phyloP scores from a whole-genome alignment of 2,329 filamentous ascomycete species.

The Endocalyx cinctus region DNA sequence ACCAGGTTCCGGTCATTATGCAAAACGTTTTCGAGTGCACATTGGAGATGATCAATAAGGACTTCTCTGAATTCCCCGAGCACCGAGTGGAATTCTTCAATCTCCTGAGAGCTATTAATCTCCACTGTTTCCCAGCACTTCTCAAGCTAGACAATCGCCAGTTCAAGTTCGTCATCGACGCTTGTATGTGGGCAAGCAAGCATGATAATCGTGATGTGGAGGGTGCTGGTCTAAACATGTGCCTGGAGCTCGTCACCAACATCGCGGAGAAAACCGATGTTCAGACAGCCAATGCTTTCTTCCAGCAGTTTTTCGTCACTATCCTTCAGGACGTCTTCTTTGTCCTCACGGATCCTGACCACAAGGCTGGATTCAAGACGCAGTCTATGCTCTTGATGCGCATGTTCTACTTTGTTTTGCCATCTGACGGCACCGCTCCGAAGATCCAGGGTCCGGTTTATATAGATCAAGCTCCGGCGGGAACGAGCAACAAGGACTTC shows the following conservation, averaged over 20 bases:
- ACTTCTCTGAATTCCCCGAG: conserved; percentile 98
- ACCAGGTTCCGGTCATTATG: conserved; percentile 96
- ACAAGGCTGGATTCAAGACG: conserved; percentile 98
- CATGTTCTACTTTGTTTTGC: conserved; percentile 93
- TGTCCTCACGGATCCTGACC: conserved; percentile 92
- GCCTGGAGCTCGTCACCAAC: conserved; percentile 93
- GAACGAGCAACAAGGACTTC: conserved; percentile 88
- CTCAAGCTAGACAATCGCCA: conserved; percentile 92
- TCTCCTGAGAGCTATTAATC: conserved; percentile 88
- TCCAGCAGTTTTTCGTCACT: conserved; percentile 93
- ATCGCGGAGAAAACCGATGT: conserved; percentile 89
- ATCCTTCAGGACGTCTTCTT: conserved; percentile 99
- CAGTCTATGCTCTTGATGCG: conserved; percentile 90
- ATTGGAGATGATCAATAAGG: conserved; percentile 99
- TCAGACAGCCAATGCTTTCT: conserved; percentile 87
- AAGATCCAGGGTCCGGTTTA: conserved; percentile 95
- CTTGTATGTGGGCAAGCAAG: conserved; percentile 99
- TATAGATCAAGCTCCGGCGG: conserved; percentile 74
- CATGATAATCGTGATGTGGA: conserved; percentile 98
- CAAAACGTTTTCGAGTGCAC: conserved; percentile 98
- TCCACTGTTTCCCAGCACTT: conserved; percentile 92
- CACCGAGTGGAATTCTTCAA: conserved; percentile 99
- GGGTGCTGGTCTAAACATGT: conserved; percentile 95
- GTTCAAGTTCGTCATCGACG: conserved; percentile 99
- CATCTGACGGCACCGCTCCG: conserved; percentile 60